A percentile compares a stretch with the other conserved stretches of the same genome.
These are phyloP conservation scores for Pyrus bretschneideri DNA, from an alignment of 306 rosid species.

Conservation along the genomic window DNA sequence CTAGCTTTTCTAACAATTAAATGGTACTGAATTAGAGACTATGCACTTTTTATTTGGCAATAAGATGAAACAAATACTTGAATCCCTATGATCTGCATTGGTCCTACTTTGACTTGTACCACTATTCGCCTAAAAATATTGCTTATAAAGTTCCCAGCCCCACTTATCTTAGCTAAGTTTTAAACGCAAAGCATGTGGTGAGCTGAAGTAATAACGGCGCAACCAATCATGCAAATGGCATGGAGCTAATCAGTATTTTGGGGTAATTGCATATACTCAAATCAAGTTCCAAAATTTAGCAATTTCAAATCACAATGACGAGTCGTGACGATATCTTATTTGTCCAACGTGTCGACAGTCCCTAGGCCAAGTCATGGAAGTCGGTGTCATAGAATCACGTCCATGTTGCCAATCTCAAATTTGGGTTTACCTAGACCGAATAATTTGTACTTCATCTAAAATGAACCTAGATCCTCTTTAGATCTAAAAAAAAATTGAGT, in stretches of 20 bases:
- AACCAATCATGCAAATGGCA: slow-evolving; percentile 3
- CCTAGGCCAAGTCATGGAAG: neutral
- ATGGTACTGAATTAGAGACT: neutral
- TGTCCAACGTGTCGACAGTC: neutral
- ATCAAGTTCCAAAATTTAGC: neutral
- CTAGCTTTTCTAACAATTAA: neutral
- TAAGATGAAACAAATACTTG: neutral
- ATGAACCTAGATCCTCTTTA: accelerated
- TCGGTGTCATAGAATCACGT: neutral
- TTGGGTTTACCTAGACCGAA: neutral
- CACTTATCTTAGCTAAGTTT: neutral
- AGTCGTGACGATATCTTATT: neutral
- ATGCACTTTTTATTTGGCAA: neutral
- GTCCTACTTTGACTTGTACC: neutral
- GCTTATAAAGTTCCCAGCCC: slow-evolving; percentile 1
- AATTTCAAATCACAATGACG: neutral
- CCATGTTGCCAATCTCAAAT: neutral
- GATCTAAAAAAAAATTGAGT: too few relatives aligned
- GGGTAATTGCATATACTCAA: neutral
- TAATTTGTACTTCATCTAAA: neutral
- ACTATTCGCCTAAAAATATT: neutral
- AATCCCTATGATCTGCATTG: neutral
- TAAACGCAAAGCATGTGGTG: neutral
- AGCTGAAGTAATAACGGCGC: neutral
- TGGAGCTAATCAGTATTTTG: neutral